Conservation (phyloP, 352 stramenopile genomes). For the Blastocystis sp. region DNA sequence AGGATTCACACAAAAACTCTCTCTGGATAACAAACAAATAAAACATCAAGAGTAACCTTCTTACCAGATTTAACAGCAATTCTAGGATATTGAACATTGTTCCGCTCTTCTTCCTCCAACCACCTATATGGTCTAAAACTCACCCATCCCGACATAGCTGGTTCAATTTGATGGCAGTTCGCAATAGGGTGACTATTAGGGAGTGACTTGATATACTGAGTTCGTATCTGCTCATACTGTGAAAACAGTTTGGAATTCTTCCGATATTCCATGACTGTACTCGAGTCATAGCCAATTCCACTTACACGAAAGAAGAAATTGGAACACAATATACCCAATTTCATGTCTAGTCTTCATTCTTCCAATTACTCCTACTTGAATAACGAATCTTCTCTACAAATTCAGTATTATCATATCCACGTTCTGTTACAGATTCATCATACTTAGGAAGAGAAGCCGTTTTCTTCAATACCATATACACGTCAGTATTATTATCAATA, state of each 20-base stretch:
- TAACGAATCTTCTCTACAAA: conserved; percentile 43
- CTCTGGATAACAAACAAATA: too few relatives aligned
- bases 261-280: background rate
- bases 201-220: background rate
- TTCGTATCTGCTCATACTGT: background rate
- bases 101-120: background rate
- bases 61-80: conserved; percentile 13
- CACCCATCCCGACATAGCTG: conserved; percentile 24
- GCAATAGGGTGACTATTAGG: background rate
- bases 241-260: background rate
- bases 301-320: conserved; percentile 52
- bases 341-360: conserved; percentile 32
- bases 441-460: background rate
- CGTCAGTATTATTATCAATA: conserved; percentile 1
- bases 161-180: conserved; percentile 17
- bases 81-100: conserved; percentile 38
- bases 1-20: too few relatives aligned
- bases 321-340: background rate
- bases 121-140: conserved; percentile 4
- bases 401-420: conserved; percentile 40
- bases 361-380: background rate
- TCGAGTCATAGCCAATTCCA: conserved; percentile 10
- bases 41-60: background rate
- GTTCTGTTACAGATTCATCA: conserved; percentile 25
- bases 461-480: conserved; percentile 44